Evolutionary conservation across 129 eudicot species (phyloP).

Genomic region (Mikania micrantha): DNA sequence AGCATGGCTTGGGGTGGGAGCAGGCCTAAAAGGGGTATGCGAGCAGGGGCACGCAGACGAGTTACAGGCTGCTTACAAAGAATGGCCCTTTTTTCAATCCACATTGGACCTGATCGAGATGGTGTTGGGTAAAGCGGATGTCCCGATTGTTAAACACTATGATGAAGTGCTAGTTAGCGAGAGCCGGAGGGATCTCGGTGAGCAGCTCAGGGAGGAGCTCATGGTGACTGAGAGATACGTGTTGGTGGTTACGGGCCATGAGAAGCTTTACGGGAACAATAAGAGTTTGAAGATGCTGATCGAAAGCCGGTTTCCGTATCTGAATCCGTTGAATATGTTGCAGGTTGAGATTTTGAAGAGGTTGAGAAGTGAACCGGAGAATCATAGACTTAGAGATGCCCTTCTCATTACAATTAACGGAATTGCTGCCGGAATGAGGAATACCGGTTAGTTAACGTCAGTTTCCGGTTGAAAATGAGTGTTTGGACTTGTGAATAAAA

Average conservation of each 20-base stretch:
- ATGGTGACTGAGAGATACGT: conserved; percentile 54
- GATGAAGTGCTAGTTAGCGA: conserved; percentile 69
- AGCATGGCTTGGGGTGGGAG: conserved; percentile 91
- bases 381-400: conserved; percentile 65
- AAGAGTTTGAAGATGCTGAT: conserved; percentile 59
- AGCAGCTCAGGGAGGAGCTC: conserved; percentile 54
- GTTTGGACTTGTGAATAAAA: no score
- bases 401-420: conserved; percentile 86
- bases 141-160: conserved; percentile 67
- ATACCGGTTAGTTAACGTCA: conserved; percentile 52
- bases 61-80: conserved; percentile 61
- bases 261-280: conserved; percentile 65
- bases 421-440: conserved; percentile 97
- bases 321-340: conserved; percentile 83
- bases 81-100: conserved; percentile 91
- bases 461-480: neutral
- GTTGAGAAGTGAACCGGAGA: conserved; percentile 72
- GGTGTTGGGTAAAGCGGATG: conserved; percentile 85
- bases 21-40: conserved; percentile 67
- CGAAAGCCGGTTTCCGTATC: conserved; percentile 78
- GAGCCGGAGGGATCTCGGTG: conserved; percentile 56
- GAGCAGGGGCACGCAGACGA: conserved; percentile 70
- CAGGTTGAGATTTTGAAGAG: conserved; percentile 91
- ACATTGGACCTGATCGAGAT: conserved; percentile 84
- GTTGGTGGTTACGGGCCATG: conserved; percentile 72